Base-by-base conservation (phyloP, 257 asterid species). In the Jacaranda mimosifolia region DNA sequence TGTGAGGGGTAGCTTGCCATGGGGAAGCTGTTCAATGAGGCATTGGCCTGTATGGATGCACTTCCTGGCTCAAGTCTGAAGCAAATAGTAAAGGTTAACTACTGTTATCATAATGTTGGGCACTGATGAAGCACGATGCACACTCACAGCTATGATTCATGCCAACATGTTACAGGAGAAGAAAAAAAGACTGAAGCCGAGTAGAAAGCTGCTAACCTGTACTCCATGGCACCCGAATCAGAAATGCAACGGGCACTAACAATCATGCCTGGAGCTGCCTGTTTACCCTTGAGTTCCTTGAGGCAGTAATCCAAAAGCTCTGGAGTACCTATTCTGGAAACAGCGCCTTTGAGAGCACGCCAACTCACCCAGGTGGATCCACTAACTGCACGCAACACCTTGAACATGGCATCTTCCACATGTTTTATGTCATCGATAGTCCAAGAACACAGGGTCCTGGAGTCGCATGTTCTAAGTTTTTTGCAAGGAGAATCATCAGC, bases 341-440 rank as follows among this genome's bases (percentile, higher is more conserved):
- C 98, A 48, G 99, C 98, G 63, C 98, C 99, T 81, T 89, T 90
- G 63, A 95, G 93, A 66, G 98, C 91, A 62, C 99, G 96, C 97
- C 93, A 91, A 72, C 96, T 88, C 73, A 95, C 98, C 99, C 99
- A 95, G 80, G 90, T 88, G 83, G 98, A 81, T 46, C 96, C 96
- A 57, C 92, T 86, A 55, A 93, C 97, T 18, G 96, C 99, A 42
- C 97, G 88, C 70, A 95, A 72, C 60, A 95, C 97, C 82, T 87
- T 91, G 72, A 93, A 88, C 97, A 93, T 90, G 42, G 99, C 94
- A 70, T 86, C 96, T 75, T 93, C 97, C 15, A 93, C 99, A 4
- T 93, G 93, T 46, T 77, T 74, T 42, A 90, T 75, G 75, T 95
- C 99, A 57, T 14, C 73, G 13, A 76, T 66, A 9, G 93, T 89